Base-by-base conservation (phyloP, 495 filamentous ascomycete species). In the Hypoxylon intermedium region DNA sequence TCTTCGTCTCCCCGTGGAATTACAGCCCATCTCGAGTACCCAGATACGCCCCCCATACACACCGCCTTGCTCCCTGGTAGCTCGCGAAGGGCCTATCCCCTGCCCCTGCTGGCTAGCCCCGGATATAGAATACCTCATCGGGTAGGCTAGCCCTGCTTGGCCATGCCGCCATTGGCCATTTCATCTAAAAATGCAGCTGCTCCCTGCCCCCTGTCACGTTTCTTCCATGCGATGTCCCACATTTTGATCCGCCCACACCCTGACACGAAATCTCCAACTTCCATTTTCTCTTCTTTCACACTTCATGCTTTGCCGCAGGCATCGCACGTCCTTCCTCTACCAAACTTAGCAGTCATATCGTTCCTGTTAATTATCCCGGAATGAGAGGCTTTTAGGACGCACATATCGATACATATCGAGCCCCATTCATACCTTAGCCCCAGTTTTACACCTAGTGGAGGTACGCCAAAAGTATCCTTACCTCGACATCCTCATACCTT, bases 151-250 rank as follows among this genome's bases (percentile, higher is more conserved):
- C 60, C 63, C 57, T 67, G 44, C 60, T 46, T 58, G 67, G 67
- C 70, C 43, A 46, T 19, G 55, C 66, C 58, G 63, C 67, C 67
- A 80, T 80, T 81, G 78, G 78, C 58, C 73, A 72, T 50, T 74
- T 77, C 75, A 77, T 78, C 68, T 77, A 76, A 72, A 59, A 67
- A 65, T 70, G 65, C 68, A 70, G 61, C 69, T 62, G 60, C 63
- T 75, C 72, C 72, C 68, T 63, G 43, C 52, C 60, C 68, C 59
- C 58, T 57, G 68, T 66, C 77, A 72, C 70, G 71, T 74, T 76
- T 75, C 68, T 74, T 62, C 70, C 70, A 74, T 75, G 74, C 73
- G 67, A 63, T 71, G 75, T 76, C 67, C 70, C 71, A 74, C 73
- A 73, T 68, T 67, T 68, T 74, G 74, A 71, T 76, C 69, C 68